Percentiles rank a stretch among this genome's conserved stretches.
Evolutionary conservation across 768 basidiomycete genomes (phyloP).

Genomic region (Gymnopilus junonius): DNA sequence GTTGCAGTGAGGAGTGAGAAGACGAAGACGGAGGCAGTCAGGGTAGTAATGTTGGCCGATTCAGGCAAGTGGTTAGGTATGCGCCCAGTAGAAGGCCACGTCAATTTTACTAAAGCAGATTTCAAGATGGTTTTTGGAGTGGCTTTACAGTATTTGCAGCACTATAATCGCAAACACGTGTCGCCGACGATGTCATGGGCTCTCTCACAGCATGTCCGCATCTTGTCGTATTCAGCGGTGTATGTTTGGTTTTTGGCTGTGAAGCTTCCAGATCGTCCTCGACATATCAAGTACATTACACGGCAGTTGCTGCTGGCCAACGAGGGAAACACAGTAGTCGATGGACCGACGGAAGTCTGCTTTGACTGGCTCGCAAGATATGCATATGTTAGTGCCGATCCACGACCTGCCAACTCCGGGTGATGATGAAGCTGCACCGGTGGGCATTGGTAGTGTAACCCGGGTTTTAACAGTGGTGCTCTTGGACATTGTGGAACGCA

Average conservation of each 20-base stretch:
- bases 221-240: slow-evolving; percentile 87
- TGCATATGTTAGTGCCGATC: slow-evolving; percentile 93
- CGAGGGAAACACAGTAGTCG: slow-evolving; percentile 71
- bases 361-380: slow-evolving; percentile 98
- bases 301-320: slow-evolving; percentile 87
- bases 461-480: no score
- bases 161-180: slow-evolving; percentile 73
- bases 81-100: no score
- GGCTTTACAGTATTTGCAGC: slow-evolving; percentile 90
- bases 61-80: no score
- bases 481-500: no score
- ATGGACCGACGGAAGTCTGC: slow-evolving; percentile 93
- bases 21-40: no score
- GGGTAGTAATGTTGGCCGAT: no score
- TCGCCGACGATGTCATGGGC: slow-evolving; percentile 76
- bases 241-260: slow-evolving; percentile 95
- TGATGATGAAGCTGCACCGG: no score
- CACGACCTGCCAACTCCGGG: slow-evolving; percentile 84
- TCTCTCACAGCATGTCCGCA: slow-evolving; percentile 88
- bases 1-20: no score
- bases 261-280: slow-evolving; percentile 78
- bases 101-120: slow-evolving; percentile 89
- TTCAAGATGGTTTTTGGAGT: slow-evolving; percentile 95
- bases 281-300: slow-evolving; percentile 85
- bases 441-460: no score